phyloP scores from a whole-genome alignment of 1,284 basidiomycete species.

The Ustilago nuda region DNA sequence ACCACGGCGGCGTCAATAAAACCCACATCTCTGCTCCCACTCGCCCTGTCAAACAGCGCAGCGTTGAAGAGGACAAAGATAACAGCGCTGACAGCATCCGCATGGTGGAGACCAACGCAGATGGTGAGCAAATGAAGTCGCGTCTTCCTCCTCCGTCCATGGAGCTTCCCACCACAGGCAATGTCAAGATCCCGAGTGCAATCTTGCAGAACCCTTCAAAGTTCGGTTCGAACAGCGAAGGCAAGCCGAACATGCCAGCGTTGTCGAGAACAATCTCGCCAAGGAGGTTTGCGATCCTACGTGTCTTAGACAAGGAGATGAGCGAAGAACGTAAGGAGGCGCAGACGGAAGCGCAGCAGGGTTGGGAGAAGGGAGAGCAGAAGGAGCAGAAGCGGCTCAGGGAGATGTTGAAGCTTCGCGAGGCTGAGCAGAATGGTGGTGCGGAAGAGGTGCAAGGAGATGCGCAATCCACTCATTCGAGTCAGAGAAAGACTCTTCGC shows the following conservation, averaged over 20 bases:
- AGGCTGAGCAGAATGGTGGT: background rate
- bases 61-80: slow-evolving; percentile 27
- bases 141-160: slow-evolving; percentile 35
- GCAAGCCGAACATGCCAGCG: slow-evolving; percentile 25
- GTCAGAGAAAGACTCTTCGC: slow-evolving; percentile 27
- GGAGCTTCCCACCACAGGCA: slow-evolving; percentile 31
- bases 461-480: slow-evolving; percentile 34
- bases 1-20: slow-evolving; percentile 18
- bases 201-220: slow-evolving; percentile 18
- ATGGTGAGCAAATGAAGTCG: slow-evolving; percentile 25
- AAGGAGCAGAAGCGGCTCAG: slow-evolving; percentile 21
- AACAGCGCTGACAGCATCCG: slow-evolving; percentile 2
- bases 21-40: slow-evolving; percentile 28
- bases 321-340: slow-evolving; percentile 31
- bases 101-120: slow-evolving; percentile 8
- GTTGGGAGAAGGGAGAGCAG: slow-evolving; percentile 36
- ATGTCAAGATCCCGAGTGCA: slow-evolving; percentile 6
- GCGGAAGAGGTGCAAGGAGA: slow-evolving; percentile 6
- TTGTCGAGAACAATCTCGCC: slow-evolving; percentile 25
- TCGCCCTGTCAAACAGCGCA: slow-evolving; percentile 23
- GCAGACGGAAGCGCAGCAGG: slow-evolving; percentile 25
- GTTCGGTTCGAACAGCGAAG: slow-evolving; percentile 2
- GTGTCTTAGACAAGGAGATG: slow-evolving; percentile 41
- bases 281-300: slow-evolving; percentile 23
- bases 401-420: slow-evolving; percentile 28